Evolutionary conservation across 768 basidiomycete genomes (phyloP), one percentile per base, ranked within the genome.

Genomic region (Lactifluus echinatus): DNA sequence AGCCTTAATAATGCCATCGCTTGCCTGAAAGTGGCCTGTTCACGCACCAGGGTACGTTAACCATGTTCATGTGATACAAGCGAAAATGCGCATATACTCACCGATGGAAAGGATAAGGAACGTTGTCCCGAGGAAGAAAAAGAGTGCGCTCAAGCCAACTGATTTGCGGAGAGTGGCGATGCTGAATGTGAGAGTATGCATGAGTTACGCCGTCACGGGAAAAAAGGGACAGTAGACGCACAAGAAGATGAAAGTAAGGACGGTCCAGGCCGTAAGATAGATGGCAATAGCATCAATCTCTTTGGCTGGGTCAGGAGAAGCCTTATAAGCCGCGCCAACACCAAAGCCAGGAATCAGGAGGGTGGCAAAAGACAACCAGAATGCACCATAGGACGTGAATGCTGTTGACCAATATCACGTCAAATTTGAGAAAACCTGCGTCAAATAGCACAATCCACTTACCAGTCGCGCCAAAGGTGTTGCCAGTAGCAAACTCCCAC

Each of bases 341-440:
- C 89, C 89, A 2, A 78, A 78, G 26, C 77, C 76, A 2, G 91
- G 91, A 46, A 89, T 77, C 66, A 85, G 70, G 63, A 93, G 82
- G 0, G 79, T 74, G 4, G 81, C 88, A 47, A 81, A 93, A 3
- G 89, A 89, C 73, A 93, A 74, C 90, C 90, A 93, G 77, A 93
- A 93, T 2, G 83, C 86, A 23, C 91, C 91, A 58, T 86, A 93
- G 1, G 85, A 85, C 0, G 82, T 75, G 76, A 92, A 93, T 0
- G 89, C 89, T 85, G 60, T 26, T n/a, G 40, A 39, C 26, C 2
- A 36, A 24, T 26, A 39, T 28, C 19, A 15, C 8, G 36, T 8
- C 5, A 24, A 8, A 2, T 24, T 31, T n/a, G 29, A 34, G n/a
- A 29, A 42, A 21, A n/a, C n/a, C n/a, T 5, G 31, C 31, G 31